phyloP scores from a whole-genome alignment of 306 rosid species.

The Glycine tomentella region DNA sequence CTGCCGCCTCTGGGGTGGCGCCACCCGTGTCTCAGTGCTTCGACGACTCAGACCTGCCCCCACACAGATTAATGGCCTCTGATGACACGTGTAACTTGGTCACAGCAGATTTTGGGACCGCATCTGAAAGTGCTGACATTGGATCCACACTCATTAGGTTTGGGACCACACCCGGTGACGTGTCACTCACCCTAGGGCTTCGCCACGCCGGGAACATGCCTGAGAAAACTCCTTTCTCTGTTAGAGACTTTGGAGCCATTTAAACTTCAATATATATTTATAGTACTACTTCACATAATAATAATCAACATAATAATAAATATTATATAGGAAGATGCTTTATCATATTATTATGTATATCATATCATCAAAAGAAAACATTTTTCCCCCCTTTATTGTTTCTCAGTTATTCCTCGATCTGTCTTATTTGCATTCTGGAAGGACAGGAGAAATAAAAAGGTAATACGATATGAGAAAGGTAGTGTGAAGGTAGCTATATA shows the following conservation, averaged over 20 bases:
- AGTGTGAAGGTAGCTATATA: constrained; percentile 45
- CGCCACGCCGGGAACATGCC: constrained; percentile 91
- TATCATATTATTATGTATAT: constrained; percentile 24
- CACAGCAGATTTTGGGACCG: constrained; percentile 71
- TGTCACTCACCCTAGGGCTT: constrained; percentile 96
- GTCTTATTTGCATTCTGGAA: constrained; percentile 46
- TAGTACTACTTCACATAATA: constrained; percentile 3
- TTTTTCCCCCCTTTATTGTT: constrained; percentile 13
- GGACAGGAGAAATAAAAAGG: constrained; percentile 24
- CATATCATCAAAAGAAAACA: constrained; percentile 41
- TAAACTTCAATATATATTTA: constrained; percentile 7
- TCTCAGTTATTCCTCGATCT: constrained; percentile 8
- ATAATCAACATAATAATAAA: background rate
- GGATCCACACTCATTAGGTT: constrained; percentile 80
- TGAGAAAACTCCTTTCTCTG: constrained; percentile 73
- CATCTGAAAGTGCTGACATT: constrained; percentile 56
- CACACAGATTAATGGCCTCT: constrained; percentile 44
- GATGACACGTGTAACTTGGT: constrained; percentile 72
- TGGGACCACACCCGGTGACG: constrained; percentile 92
- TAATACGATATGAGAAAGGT: constrained; percentile 48
- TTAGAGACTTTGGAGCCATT: constrained; percentile 82
- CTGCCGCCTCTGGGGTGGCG: constrained; percentile 58
- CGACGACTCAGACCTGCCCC: constrained; percentile 48
- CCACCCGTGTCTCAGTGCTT: constrained; percentile 53
- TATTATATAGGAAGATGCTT: constrained; percentile 49